Evolutionary conservation across 139 green algal species (phyloP).

Genomic region (Gonium pectorale): DNA sequence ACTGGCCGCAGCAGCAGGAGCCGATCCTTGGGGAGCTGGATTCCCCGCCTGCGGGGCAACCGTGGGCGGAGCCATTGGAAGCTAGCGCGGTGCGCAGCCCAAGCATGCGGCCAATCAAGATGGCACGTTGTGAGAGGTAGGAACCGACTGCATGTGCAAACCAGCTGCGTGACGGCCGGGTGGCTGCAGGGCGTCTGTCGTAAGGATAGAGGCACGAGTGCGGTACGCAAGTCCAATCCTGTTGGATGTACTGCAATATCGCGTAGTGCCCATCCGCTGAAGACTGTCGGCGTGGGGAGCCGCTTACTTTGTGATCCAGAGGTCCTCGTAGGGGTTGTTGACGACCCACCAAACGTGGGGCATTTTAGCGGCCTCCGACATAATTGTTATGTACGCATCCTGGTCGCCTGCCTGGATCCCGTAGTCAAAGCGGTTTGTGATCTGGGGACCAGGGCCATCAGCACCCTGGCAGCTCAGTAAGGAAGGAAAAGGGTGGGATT

Average conservation of each 20-base stretch:
- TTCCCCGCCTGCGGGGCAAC: slow-evolving; percentile 4
- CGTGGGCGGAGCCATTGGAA: neutral
- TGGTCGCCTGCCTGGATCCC: neutral
- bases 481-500: neutral
- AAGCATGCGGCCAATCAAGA: too few species aligned
- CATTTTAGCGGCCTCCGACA: neutral
- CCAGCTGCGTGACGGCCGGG: too few species aligned
- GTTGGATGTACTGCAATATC: too few species aligned
- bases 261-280: too few species aligned
- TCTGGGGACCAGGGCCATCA: neutral
- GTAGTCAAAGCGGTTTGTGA: slow-evolving; percentile 42
- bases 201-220: too few species aligned
- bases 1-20: slow-evolving; percentile 27
- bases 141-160: too few species aligned
- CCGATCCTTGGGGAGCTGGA: slow-evolving; percentile 6
- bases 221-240: too few species aligned
- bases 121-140: too few species aligned
- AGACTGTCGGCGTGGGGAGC: too few species aligned
- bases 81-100: neutral
- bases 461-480: too few species aligned
- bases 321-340: slow-evolving; percentile 41
- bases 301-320: slow-evolving; percentile 6
- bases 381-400: neutral
- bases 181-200: too few species aligned
- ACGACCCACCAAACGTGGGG: slow-evolving; percentile 30